These are phyloP conservation scores for Proliferodiscus dingleyae DNA, from an alignment of 2,329 filamentous ascomycete species.

Conservation along the genomic window DNA sequence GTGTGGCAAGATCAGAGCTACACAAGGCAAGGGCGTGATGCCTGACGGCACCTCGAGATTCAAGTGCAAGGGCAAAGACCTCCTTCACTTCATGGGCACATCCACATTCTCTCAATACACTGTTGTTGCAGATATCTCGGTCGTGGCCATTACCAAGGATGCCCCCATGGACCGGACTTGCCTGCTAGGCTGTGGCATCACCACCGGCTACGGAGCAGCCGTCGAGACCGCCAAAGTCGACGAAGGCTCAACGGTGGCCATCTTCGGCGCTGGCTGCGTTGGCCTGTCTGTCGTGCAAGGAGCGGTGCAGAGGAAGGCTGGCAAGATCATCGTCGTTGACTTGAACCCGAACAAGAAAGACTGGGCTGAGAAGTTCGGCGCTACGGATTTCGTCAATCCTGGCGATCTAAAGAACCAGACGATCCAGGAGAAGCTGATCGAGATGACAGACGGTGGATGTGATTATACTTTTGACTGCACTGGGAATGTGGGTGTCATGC, in stretches of 20 bases:
- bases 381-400: conserved; percentile 95
- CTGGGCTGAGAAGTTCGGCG: conserved; percentile 92
- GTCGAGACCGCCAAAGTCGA: conserved; percentile 90
- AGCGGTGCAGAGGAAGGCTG: conserved; percentile 54
- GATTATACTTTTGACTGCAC: conserved; percentile 99
- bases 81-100: conserved; percentile 98
- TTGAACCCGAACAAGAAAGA: conserved; percentile 87
- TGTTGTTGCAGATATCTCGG: conserved; percentile 96
- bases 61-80: conserved; percentile 88
- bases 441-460: conserved; percentile 96
- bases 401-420: conserved; percentile 71
- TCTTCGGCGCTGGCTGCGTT: conserved; percentile 95
- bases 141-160: conserved; percentile 84
- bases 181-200: conserved; percentile 95
- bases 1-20: conserved; percentile 96
- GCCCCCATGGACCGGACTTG: conserved; percentile 96
- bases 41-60: conserved; percentile 94
- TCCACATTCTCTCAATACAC: conserved; percentile 99
- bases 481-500: conserved; percentile 93
- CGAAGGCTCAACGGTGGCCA: conserved; percentile 79
- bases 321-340: conserved; percentile 59
- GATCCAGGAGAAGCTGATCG: conserved; percentile 87
- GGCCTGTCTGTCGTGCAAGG: conserved; percentile 94
- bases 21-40: conserved; percentile 94
- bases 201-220: conserved; percentile 94